A percentile compares a stretch with the other conserved stretches of the same genome.
Evolutionary conservation across 441 rosid genomes (phyloP).

Genomic region (Populus trichocarpa): DNA sequence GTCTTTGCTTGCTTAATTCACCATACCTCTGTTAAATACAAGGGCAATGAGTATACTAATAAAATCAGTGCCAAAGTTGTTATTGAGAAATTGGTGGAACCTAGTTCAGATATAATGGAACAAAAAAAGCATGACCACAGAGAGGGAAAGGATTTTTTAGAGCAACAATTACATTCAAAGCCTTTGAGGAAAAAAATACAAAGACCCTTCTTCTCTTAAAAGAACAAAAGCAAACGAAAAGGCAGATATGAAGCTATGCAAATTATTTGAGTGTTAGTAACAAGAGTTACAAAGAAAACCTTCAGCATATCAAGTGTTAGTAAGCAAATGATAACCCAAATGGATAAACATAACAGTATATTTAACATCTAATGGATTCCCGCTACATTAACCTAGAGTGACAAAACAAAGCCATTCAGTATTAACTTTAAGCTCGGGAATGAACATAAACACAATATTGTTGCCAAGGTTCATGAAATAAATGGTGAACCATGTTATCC

Average conservation of each 20-base stretch:
- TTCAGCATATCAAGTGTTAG: neutral
- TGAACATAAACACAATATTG: neutral
- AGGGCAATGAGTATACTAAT: constrained; percentile 4
- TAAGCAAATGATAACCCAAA: neutral
- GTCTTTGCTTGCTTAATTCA: constrained; percentile 92
- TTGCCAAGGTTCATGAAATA: neutral
- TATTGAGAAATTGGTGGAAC: neutral
- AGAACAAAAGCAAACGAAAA: neutral
- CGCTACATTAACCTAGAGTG: neutral
- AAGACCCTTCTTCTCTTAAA: neutral
- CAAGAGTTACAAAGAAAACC: neutral
- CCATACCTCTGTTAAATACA: constrained; percentile 70
- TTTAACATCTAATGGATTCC: neutral
- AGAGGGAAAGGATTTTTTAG: neutral
- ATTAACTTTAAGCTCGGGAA: neutral
- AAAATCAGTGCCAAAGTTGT: neutral
- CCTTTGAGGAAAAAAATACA: too few species aligned
- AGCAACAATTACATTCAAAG: too few species aligned
- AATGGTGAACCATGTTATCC: neutral
- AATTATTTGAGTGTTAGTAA: neutral
- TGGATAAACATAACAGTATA: neutral
- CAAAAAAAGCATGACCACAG: neutral
- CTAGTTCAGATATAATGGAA: neutral
- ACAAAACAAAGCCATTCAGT: neutral
- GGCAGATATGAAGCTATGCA: neutral